A percentile compares a stretch with the other conserved stretches of the same genome.
These are phyloP conservation scores for Plasmodium malariae DNA, from an alignment of 169 alveolate species.

Conservation along the genomic window DNA sequence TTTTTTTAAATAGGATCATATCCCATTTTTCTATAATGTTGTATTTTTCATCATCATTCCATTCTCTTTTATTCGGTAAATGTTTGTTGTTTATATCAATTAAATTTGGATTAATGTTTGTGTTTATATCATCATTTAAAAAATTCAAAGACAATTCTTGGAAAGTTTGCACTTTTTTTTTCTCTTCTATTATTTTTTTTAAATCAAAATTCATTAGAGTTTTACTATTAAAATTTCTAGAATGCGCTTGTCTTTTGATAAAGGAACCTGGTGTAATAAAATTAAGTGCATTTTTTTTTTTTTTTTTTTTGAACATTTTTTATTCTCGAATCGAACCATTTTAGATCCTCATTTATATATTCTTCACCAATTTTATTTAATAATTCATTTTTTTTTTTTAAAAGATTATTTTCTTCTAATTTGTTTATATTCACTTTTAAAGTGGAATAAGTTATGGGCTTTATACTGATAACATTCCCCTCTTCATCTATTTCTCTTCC, in stretches of 20 bases:
- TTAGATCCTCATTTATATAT: conserved; percentile 7
- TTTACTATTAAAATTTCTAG: conserved; percentile 20
- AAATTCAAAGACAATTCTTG: conserved; percentile 61
- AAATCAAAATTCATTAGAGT: conserved; percentile 37
- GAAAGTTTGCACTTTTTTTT: conserved; percentile 63
- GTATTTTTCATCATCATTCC: conserved; percentile 51
- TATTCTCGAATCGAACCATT: conserved; percentile 73
- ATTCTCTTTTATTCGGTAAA: conserved; percentile 12
- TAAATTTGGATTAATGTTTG: conserved; percentile 43
- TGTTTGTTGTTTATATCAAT: conserved; percentile 33
- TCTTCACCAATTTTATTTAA: conserved; percentile 25
- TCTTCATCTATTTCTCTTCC: conserved; percentile 85
- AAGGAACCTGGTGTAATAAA: conserved; percentile 70
- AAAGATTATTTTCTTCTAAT: conserved; percentile 76
- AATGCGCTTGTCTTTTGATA: conserved; percentile 16
- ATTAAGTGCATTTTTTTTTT: conserved; percentile 58
- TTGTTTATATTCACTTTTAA: conserved; percentile 84
- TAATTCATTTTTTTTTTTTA: conserved; percentile 77
- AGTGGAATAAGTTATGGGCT: conserved; percentile 83
- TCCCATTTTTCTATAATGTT: conserved; percentile 69
- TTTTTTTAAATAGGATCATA: conserved; percentile 32
- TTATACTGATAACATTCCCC: conserved; percentile 84
- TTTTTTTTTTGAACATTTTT: conserved; percentile 42
- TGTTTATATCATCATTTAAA: conserved; percentile 31
- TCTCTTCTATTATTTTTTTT: conserved; percentile 56